A percentile compares a stretch with the other conserved stretches of the same genome.
Conservation (phyloP, 225 moss, liverwort and hornwort genomes). For the Sphagnum contortum region DNA sequence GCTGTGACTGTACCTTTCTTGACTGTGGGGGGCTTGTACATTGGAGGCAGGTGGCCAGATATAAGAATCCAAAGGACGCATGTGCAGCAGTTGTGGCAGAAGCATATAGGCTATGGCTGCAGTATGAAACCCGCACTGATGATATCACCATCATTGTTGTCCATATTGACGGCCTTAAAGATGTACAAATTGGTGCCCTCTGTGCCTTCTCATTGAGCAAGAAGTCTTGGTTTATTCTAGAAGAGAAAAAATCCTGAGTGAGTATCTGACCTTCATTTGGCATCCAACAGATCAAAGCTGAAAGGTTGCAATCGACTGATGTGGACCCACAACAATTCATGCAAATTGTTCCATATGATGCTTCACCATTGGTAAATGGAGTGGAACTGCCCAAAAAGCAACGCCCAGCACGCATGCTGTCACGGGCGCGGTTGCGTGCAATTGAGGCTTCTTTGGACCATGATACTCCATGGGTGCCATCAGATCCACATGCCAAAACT, state of each 20-base stretch:
- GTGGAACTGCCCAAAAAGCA: slow-evolving; percentile 18
- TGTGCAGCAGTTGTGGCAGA: slow-evolving; percentile 89
- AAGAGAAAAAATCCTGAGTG: too few species aligned
- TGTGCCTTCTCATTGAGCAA: too few species aligned
- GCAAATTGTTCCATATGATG: slow-evolving; percentile 3
- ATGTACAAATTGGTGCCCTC: slow-evolving; percentile 23
- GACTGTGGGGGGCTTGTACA: background rate
- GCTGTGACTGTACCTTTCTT: background rate
- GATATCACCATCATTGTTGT: slow-evolving; percentile 95
- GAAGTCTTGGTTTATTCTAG: too few species aligned
- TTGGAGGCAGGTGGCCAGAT: slow-evolving; percentile 36
- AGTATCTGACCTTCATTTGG: slow-evolving; percentile 3
- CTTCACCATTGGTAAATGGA: slow-evolving; percentile 17
- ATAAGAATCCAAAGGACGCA: slow-evolving; percentile 89
- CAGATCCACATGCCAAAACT: slow-evolving; percentile 1
- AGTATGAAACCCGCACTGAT: slow-evolving; percentile 91
- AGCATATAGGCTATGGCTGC: slow-evolving; percentile 91
- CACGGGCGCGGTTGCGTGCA: slow-evolving; percentile 9
- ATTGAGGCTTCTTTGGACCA: slow-evolving; percentile 7
- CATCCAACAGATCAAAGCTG: slow-evolving; percentile 24
- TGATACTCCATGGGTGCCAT: slow-evolving; percentile 7
- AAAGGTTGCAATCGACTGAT: slow-evolving; percentile 6
- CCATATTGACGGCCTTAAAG: slow-evolving; percentile 65
- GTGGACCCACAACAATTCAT: slow-evolving; percentile 7
- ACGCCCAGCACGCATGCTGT: slow-evolving; percentile 33